Evolutionary conservation across 139 green algal genomes (phyloP), one percentile per base, ranked within the genome.

Genomic region (Mesostigma viride): DNA sequence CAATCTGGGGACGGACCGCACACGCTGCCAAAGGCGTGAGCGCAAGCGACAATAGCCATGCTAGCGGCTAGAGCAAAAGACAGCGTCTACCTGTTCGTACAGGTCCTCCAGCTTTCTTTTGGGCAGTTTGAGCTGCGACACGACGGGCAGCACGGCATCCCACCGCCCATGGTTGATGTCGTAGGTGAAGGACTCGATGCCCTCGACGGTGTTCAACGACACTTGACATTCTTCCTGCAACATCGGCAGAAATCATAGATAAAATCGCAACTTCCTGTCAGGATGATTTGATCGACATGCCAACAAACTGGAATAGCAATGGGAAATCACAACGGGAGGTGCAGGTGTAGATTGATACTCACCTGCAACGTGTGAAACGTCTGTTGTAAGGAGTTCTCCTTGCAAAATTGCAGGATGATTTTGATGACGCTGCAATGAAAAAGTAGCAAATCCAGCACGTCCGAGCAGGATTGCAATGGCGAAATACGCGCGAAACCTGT

Each of bases 401-500:
- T 95, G 81, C 88, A 95, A 60, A 97, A 97, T 67, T 97, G 91
- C 2, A 97, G 76, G 26, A 97, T 90, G 67, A 97, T 86, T 61
- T 92, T 76, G 64, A 79, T 72, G 24, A 79, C 73, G n/a, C n/a
- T 27, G 53, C 53, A n/a, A n/a, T n/a, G n/a, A n/a, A n/a, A n/a
- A n/a, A n/a, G n/a, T n/a, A n/a, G n/a, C n/a, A n/a, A n/a, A n/a
- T n/a, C n/a, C n/a, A n/a, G n/a, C n/a, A n/a, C n/a, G n/a, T n/a
- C n/a, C n/a, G n/a, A n/a, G n/a, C n/a, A n/a, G n/a, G n/a, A n/a
- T n/a, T n/a, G n/a, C n/a, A n/a, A n/a, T n/a, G n/a, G n/a, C n/a
- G n/a, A n/a, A n/a, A n/a, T n/a, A n/a, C n/a, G n/a, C n/a, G n/a
- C n/a, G n/a, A n/a, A n/a, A n/a, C n/a, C n/a, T n/a, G n/a, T n/a